Conservation (phyloP, 768 basidiomycete species). For the Chalciporus piperatus region DNA sequence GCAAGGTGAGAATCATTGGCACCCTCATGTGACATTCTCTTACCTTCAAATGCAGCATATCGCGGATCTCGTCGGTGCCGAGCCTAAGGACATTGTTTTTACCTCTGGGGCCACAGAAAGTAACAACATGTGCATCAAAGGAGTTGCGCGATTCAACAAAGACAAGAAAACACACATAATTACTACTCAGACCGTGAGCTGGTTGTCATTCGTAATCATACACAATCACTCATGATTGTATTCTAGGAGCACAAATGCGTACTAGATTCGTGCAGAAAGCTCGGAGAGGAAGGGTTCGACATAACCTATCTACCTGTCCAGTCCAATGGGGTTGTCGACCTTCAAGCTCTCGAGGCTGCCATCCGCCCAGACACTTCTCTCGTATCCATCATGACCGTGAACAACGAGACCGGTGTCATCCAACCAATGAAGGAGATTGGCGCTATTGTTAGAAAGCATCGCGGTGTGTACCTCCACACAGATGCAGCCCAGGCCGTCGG, state of each 20-base stretch:
- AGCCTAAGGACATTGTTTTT: slow-evolving; percentile 93
- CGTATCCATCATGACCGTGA: slow-evolving; percentile 98
- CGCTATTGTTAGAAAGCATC: slow-evolving; percentile 76
- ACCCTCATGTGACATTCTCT: not conserved
- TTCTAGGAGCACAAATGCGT: slow-evolving; percentile 97
- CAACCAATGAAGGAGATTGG: slow-evolving; percentile 97
- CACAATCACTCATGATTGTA: slow-evolving; percentile 4
- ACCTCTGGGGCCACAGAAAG: slow-evolving; percentile 98
- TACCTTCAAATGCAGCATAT: slow-evolving; percentile 55
- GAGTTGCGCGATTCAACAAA: slow-evolving; percentile 92
- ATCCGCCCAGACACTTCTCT: slow-evolving; percentile 91
- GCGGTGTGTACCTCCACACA: slow-evolving; percentile 92
- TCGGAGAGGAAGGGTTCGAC: slow-evolving; percentile 96
- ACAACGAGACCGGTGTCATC: slow-evolving; percentile 99
- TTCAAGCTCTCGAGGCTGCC: slow-evolving; percentile 77
- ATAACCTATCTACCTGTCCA: slow-evolving; percentile 97
- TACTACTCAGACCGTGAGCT: slow-evolving; percentile 85
- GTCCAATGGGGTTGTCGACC: slow-evolving; percentile 74
- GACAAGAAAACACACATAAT: slow-evolving; percentile 93
- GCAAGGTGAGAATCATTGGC: slow-evolving; percentile 53
- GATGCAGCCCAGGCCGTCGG: slow-evolving; percentile 96
- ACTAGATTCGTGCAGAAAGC: slow-evolving; percentile 92
- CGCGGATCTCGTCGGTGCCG: slow-evolving; percentile 90
- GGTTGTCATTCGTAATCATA: not conserved
- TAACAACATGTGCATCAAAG: slow-evolving; percentile 98